Evolutionary conservation across 805 yeast genomes (phyloP).

Genomic region (Nakazawaea peltata): DNA sequence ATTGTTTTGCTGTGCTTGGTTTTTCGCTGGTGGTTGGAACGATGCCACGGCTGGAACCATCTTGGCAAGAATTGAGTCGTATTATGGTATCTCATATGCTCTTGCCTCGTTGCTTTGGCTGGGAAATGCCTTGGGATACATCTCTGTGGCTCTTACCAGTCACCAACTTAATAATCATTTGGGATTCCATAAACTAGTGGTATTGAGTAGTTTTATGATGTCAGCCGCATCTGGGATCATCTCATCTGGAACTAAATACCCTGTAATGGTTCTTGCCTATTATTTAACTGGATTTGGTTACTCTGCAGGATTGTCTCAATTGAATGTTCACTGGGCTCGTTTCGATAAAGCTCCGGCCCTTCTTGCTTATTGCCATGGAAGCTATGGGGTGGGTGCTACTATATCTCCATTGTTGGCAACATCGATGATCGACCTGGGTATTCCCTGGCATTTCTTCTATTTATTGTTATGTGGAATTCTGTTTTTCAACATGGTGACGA

Average conservation of each 20-base stretch:
- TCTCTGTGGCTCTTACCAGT: conserved; percentile 38
- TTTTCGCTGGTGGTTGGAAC: conserved; percentile 32
- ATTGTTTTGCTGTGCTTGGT: no score
- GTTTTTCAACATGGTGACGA: conserved; percentile 23
- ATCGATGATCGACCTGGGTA: conserved; percentile 36
- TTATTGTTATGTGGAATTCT: conserved; percentile 34
- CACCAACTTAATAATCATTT: conserved; percentile 32
- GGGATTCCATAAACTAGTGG: conserved; percentile 30
- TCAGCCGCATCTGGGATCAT: conserved; percentile 40
- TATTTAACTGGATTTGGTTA: conserved; percentile 50
- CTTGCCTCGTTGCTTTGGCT: conserved; percentile 53
- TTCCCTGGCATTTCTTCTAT: conserved; percentile 46
- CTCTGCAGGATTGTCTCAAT: conserved; percentile 40
- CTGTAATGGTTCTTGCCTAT: conserved; percentile 39
- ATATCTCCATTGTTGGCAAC: conserved; percentile 61
- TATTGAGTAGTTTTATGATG: conserved; percentile 29
- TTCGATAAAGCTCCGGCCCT: conserved; percentile 46
- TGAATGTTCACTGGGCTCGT: conserved; percentile 41
- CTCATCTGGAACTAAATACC: conserved; percentile 38
- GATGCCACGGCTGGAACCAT: conserved; percentile 58
- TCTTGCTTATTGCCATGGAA: conserved; percentile 61
- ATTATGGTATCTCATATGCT: conserved; percentile 40
- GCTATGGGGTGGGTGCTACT: conserved; percentile 68
- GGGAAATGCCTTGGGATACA: conserved; percentile 46
- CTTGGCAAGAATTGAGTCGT: conserved; percentile 41